These are phyloP conservation scores for Pistacia vera DNA, from an alignment of 345 rosid species.

Conservation along the genomic window DNA sequence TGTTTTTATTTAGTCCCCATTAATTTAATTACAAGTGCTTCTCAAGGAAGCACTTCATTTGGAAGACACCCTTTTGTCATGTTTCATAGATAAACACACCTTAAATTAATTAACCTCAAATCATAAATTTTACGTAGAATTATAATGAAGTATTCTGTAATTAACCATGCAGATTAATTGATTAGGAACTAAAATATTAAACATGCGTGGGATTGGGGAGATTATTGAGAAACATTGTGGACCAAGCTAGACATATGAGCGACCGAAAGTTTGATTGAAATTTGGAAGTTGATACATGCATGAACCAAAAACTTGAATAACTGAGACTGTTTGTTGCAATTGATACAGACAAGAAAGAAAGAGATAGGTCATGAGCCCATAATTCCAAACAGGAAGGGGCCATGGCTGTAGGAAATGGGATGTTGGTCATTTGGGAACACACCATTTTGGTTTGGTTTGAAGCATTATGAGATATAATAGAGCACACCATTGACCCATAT, in stretches of 20 bases:
- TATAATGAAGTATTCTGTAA: no score
- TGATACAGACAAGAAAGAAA: slow-evolving; percentile 20
- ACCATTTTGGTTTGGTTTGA: slow-evolving; percentile 25
- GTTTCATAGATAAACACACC: no score
- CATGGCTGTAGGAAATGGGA: slow-evolving; percentile 39
- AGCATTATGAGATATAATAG: slow-evolving; percentile 2
- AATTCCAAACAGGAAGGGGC: slow-evolving; percentile 25
- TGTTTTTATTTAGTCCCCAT: no score
- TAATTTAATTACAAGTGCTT: no score
- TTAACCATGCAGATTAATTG: no score
- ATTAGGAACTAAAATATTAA: no score
- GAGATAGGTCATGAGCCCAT: slow-evolving; percentile 13
- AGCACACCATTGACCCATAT: slow-evolving; percentile 13
- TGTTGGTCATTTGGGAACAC: slow-evolving; percentile 36
- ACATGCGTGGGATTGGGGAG: background rate
- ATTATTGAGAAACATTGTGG: background rate
- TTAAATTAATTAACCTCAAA: no score
- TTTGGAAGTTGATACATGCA: background rate
- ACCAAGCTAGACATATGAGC: background rate
- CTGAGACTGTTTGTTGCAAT: slow-evolving; percentile 14
- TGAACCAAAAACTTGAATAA: background rate
- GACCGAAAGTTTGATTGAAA: background rate
- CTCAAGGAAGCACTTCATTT: no score
- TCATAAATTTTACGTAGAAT: no score
- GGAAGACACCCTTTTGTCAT: no score